Evolutionary conservation across 306 rosid species (phyloP).

Genomic region (Pachyrhizus erosus): DNA sequence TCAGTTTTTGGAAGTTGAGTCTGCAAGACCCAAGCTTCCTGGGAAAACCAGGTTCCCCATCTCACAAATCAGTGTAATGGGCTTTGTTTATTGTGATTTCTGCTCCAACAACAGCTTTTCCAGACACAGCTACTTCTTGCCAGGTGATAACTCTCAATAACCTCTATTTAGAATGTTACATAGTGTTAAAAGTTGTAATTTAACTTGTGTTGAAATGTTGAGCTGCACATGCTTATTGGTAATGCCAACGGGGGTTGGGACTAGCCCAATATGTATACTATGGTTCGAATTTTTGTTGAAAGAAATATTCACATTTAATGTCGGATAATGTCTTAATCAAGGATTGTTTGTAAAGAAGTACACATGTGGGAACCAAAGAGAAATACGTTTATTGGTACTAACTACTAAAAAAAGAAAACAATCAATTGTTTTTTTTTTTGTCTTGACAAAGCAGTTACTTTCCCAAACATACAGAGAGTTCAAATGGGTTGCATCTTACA

Average conservation of each 20-base stretch:
- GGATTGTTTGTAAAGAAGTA: neutral
- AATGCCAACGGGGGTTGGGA: neutral
- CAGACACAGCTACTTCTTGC: conserved; percentile 81
- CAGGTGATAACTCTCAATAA: conserved; percentile 54
- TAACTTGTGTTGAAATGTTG: neutral
- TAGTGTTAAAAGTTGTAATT: neutral
- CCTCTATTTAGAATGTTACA: neutral
- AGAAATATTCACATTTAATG: neutral
- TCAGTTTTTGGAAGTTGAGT: conserved; percentile 58
- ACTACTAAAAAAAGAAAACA: neutral
- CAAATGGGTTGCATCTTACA: neutral
- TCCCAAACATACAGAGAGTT: neutral
- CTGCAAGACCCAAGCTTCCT: conserved; percentile 52
- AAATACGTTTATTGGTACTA: neutral
- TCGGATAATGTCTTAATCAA: neutral
- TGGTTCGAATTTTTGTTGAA: neutral
- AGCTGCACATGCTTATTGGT: neutral
- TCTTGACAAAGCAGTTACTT: neutral
- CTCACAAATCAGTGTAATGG: conserved; percentile 91
- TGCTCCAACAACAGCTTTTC: conserved; percentile 95
- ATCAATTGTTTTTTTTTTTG: neutral
- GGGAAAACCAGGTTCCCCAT: conserved; percentile 43
- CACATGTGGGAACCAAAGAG: neutral
- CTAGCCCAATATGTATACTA: too few species aligned
- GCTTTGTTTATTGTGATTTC: conserved; percentile 91